A percentile compares a stretch with the other conserved stretches of the same genome.
phyloP scores from a whole-genome alignment of 2,329 filamentous ascomycete genomes.

The Penicillium sp. region DNA sequence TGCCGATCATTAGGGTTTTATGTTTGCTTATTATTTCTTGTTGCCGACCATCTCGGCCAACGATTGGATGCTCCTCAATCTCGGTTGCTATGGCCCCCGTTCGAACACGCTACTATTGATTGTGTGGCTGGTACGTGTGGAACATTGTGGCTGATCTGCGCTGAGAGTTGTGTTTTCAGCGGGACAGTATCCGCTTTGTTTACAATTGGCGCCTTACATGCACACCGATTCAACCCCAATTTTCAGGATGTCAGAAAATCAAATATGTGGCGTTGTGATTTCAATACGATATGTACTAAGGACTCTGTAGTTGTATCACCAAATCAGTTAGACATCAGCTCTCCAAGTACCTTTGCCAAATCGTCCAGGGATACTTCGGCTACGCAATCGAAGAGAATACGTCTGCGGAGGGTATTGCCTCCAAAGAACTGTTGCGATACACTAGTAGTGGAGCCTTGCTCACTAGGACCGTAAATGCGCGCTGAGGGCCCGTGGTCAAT shows the following conservation, averaged over 20 bases:
- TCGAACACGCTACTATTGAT: not conserved
- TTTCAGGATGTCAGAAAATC: not conserved
- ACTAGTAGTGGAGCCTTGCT: constrained; percentile 1
- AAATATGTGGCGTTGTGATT: not conserved
- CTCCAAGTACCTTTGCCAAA: not conserved
- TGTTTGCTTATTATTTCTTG: not conserved
- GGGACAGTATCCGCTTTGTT: not conserved
- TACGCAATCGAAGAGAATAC: constrained; percentile 24
- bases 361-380: constrained; percentile 23
- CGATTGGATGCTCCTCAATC: not conserved
- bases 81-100: not conserved
- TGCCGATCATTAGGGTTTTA: not conserved
- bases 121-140: not conserved
- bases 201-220: not conserved
- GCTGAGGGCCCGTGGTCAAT: constrained; percentile 24
- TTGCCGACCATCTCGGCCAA: not conserved
- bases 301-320: not conserved
- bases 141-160: not conserved
- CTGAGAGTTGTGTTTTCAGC: not conserved
- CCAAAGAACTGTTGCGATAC: constrained; percentile 20
- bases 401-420: constrained; percentile 23
- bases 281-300: not conserved
- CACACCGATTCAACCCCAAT: not conserved
- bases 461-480: constrained; percentile 29
- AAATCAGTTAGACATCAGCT: not conserved